These are phyloP conservation scores for Penicillium verhagenii DNA, from an alignment of 495 filamentous ascomycete genomes.

Conservation along the genomic window DNA sequence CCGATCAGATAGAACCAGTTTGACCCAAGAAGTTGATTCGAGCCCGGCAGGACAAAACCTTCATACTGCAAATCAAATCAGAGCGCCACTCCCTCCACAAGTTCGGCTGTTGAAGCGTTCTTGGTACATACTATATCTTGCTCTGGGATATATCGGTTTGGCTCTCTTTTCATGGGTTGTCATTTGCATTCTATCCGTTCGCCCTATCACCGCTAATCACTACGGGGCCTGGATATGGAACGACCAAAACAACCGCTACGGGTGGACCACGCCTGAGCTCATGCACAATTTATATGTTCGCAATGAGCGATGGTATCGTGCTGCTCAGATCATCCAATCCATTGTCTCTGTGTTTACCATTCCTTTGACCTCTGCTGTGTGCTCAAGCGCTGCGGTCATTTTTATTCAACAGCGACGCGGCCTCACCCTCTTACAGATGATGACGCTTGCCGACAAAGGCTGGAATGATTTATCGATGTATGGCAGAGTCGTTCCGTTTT, in stretches of 20 bases:
- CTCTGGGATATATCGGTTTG: not conserved
- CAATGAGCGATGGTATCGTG: constrained; percentile 25
- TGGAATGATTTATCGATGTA: constrained; percentile 13
- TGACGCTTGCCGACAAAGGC: constrained; percentile 25
- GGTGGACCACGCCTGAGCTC: not conserved
- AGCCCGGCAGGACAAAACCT: not conserved
- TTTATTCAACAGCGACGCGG: constrained; percentile 19
- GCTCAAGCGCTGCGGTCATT: constrained; percentile 25
- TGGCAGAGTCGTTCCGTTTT: constrained; percentile 1
- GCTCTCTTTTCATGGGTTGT: constrained; percentile 1
- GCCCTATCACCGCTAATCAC: not conserved
- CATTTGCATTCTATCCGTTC: not conserved
- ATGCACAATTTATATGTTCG: not conserved
- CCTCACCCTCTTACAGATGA: constrained; percentile 20
- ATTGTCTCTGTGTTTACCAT: constrained; percentile 23
- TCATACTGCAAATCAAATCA: not conserved
- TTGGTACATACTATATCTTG: not conserved
- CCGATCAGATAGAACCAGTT: not conserved
- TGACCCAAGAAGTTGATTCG: not conserved
- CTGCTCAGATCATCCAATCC: constrained; percentile 21
- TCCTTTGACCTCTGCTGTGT: constrained; percentile 29
- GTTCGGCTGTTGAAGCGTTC: not conserved
- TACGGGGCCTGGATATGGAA: not conserved
- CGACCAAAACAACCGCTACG: not conserved
- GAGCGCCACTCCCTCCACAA: not conserved